Evolutionary conservation across 306 rosid species (phyloP).

Genomic region (Prunus armeniaca): DNA sequence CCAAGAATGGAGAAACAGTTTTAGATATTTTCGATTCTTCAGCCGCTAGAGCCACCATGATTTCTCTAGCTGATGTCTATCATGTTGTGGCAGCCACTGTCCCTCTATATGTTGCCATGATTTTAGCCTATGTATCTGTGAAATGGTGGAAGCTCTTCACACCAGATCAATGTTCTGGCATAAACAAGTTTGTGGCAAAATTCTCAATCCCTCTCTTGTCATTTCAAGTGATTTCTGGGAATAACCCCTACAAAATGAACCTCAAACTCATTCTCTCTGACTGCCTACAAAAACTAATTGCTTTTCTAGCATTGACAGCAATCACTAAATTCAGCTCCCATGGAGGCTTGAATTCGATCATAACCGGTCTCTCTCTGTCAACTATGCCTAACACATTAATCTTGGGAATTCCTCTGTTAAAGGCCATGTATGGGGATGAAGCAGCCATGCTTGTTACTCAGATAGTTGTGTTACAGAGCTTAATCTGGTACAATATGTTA

Average conservation of each 20-base stretch:
- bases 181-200: conserved; percentile 88
- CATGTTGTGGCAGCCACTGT: conserved; percentile 83
- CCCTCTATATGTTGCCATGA: conserved; percentile 82
- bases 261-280: conserved; percentile 65
- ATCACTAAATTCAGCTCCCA: conserved; percentile 47
- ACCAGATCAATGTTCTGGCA: conserved; percentile 88
- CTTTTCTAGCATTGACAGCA: conserved; percentile 42
- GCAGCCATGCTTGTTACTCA: conserved; percentile 59
- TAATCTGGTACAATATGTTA: conserved; percentile 78
- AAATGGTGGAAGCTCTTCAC: conserved; percentile 94
- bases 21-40: background rate
- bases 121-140: conserved; percentile 77
- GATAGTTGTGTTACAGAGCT: conserved; percentile 84
- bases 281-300: conserved; percentile 62
- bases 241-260: conserved; percentile 78
- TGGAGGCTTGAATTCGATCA: conserved; percentile 64
- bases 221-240: conserved; percentile 75
- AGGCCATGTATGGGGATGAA: conserved; percentile 80
- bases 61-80: conserved; percentile 62
- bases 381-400: conserved; percentile 93
- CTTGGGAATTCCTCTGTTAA: conserved; percentile 83
- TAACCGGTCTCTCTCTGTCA: conserved; percentile 80
- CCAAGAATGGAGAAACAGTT: conserved; percentile 25
- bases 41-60: conserved; percentile 42
- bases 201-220: conserved; percentile 90